Base-by-base conservation (phyloP, 108 stramenopile genomes). In the Fistulifera solaris region DNA sequence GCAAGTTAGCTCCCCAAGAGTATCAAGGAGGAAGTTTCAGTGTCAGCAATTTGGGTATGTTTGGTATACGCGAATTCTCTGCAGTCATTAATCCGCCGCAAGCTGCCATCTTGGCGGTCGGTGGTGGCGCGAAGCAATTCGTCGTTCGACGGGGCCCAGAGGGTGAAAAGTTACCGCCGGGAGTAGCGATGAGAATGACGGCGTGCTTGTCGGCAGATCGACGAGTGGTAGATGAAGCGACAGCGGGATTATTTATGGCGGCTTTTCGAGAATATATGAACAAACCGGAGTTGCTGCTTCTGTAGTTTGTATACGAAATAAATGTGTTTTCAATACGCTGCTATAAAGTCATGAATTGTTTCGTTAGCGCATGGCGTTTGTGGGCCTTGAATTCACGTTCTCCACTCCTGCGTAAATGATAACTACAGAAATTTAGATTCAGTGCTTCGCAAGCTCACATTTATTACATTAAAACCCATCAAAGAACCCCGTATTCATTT, bases 221-320 rank as follows among this genome's bases (percentile, higher is more conserved):
- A 67, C 88, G 99, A 18, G 96, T 96, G 26, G 94, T 99, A 25
- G 99, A 99, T 64, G 99, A 97, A 26, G 96, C 99, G 11, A 96
- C 98, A 4, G 96, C 95, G 27, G 94, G 96, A 24, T 75, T 93
- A 61, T 99, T 95, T 93, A 56, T 98, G 62, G 67, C 72, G 1
- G 95, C 96, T 44, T 97, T 99, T 69, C 87, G 87, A 69, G 73
- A 70, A 22, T 76, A 89, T 67, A 83, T 97, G 24, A 89, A 90
- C 71, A 76, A 94, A 63, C 99, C 99, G 22, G 75, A 84, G 55
- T 70, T 75, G 16, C 39, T 57, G 43, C 21, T 57, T 23, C 56
- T 57, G 5, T 57, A 57, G 56, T 51, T n/a, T n/a, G n/a, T n/a
- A n/a, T n/a, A n/a, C n/a, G n/a, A 51, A 51, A 35, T 35, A 35